Percentiles rank a stretch among this genome's conserved stretches.
Evolutionary conservation across 208 protist genomes (phyloP).

Genomic region (Herpetomonas tarakana): DNA sequence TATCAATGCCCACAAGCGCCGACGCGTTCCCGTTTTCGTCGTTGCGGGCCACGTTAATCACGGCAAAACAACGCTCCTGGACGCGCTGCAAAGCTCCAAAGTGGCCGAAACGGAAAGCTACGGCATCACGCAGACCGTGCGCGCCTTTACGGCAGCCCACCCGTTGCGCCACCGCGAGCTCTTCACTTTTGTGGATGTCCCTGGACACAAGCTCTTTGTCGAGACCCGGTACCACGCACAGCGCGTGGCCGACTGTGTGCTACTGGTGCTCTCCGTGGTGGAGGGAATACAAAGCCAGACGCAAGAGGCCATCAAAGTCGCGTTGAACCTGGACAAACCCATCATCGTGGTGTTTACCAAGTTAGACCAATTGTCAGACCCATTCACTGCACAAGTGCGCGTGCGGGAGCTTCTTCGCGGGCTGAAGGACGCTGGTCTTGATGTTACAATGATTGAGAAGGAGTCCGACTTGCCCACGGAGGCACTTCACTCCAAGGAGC

Average conservation of each 20-base stretch:
- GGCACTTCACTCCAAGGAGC: background rate
- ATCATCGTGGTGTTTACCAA: slow-evolving; percentile 89
- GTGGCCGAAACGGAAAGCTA: slow-evolving; percentile 57
- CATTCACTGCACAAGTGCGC: slow-evolving; percentile 29
- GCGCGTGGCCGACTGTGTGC: slow-evolving; percentile 56
- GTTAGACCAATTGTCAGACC: slow-evolving; percentile 73
- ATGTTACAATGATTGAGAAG: slow-evolving; percentile 54
- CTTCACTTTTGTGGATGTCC: slow-evolving; percentile 90
- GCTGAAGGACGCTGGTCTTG: slow-evolving; percentile 57
- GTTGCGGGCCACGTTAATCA: slow-evolving; percentile 84
- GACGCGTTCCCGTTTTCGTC: slow-evolving; percentile 69
- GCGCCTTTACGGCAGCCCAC: slow-evolving; percentile 56
- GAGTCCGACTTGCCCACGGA: slow-evolving; percentile 28
- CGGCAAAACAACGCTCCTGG: slow-evolving; percentile 89
- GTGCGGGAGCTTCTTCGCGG: slow-evolving; percentile 41
- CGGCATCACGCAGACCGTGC: slow-evolving; percentile 76
- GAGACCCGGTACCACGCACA: slow-evolving; percentile 79
- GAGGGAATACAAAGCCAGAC: slow-evolving; percentile 86
- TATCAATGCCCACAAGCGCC: slow-evolving; percentile 21
- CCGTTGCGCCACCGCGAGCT: slow-evolving; percentile 10
- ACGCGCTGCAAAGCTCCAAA: slow-evolving; percentile 56
- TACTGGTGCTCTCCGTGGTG: slow-evolving; percentile 79
- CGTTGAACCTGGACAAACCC: slow-evolving; percentile 81
- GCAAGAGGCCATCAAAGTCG: slow-evolving; percentile 81
- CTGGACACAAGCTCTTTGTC: slow-evolving; percentile 82